phyloP scores from a whole-genome alignment of 2,329 filamentous ascomycete species.

The Fusarium poae region DNA sequence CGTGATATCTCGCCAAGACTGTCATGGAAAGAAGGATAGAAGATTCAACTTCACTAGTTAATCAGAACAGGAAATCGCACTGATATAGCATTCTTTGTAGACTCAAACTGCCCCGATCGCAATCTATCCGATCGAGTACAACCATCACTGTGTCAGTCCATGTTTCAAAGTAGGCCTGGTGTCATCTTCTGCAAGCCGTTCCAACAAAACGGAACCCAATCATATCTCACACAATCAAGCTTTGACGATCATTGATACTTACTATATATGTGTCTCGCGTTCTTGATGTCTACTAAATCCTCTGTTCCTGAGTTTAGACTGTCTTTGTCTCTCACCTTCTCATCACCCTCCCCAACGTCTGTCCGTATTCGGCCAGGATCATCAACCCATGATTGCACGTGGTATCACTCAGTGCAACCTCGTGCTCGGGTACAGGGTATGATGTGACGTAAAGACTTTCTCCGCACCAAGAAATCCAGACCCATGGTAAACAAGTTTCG shows the following conservation, averaged over 20 bases:
- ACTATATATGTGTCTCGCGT: background rate
- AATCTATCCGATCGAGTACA: background rate
- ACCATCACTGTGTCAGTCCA: background rate
- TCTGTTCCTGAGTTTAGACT: constrained; percentile 11
- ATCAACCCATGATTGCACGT: constrained; percentile 3
- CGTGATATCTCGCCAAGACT: background rate
- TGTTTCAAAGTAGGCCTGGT: background rate
- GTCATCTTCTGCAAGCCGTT: background rate
- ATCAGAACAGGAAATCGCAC: background rate
- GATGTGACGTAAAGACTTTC: constrained; percentile 23
- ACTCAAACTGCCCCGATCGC: background rate
- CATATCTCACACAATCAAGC: background rate
- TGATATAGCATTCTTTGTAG: background rate
- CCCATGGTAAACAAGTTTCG: constrained; percentile 1
- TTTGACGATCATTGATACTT: background rate
- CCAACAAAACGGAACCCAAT: constrained; percentile 12
- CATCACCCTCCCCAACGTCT: background rate
- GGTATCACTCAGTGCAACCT: constrained; percentile 18
- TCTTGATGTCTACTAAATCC: background rate
- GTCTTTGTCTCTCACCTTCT: background rate
- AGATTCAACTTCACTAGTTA: background rate
- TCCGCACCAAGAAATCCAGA: constrained; percentile 11
- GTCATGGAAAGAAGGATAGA: background rate
- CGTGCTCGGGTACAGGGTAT: constrained; percentile 8
- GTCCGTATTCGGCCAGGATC: background rate